Conservation (phyloP, 1,284 basidiomycete species). For the Coniferiporia weirii region DNA sequence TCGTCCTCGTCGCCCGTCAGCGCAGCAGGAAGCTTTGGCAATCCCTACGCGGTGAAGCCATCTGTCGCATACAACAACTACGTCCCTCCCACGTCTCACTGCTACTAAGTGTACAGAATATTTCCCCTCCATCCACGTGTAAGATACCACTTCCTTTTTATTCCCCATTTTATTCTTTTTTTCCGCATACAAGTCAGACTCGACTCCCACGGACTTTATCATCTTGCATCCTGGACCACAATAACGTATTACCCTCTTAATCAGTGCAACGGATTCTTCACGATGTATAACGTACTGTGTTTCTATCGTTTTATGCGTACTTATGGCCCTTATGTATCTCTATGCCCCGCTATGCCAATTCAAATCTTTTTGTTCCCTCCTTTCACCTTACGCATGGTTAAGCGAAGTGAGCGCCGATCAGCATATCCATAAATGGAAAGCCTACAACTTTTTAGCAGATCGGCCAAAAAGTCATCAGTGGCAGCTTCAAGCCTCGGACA, state of each 20-base stretch:
- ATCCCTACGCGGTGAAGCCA: not conserved
- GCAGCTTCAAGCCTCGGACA: not conserved
- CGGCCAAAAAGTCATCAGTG: not conserved
- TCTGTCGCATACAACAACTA: not conserved
- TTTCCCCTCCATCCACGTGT: not conserved
- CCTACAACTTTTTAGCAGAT: not conserved
- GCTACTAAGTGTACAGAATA: not conserved
- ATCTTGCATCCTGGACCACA: not conserved
- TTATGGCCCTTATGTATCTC: constrained; percentile 2
- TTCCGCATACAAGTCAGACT: not conserved
- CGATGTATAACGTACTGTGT: not conserved
- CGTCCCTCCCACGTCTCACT: not conserved
- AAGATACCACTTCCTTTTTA: not conserved
- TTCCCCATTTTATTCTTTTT: not conserved
- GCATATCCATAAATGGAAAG: not conserved
- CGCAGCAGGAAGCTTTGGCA: not conserved
- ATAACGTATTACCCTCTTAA: not conserved
- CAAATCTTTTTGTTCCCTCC: not conserved
- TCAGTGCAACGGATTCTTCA: not conserved
- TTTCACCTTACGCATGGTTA: not conserved
- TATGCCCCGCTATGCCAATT: constrained; percentile 10
- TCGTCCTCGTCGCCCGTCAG: constrained; percentile 8
- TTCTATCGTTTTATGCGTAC: constrained; percentile 1
- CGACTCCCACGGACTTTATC: not conserved
- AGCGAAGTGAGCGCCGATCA: not conserved